Evolutionary conservation across 108 stramenopile genomes (phyloP).

Genomic region (Nitzschia sp.): DNA sequence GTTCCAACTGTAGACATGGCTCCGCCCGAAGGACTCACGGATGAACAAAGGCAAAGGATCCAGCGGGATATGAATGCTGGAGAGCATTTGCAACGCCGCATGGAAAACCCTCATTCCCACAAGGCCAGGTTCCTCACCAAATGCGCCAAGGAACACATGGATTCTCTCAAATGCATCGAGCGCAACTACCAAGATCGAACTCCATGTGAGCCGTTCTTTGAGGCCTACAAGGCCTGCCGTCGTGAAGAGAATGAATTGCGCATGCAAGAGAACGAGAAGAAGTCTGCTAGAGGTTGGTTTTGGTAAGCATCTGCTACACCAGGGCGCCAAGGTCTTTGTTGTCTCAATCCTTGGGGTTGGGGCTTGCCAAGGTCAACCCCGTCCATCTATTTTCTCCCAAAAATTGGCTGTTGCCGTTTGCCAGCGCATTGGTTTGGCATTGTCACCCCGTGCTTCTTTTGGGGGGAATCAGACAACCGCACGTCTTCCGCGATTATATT

Average conservation of each 20-base stretch:
- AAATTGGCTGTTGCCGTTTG: no score
- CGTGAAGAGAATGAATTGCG: slow-evolving; percentile 69
- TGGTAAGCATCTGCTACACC: slow-evolving; percentile 5
- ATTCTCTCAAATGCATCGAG: slow-evolving; percentile 70
- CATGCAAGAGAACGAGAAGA: slow-evolving; percentile 20
- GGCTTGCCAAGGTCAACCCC: no score
- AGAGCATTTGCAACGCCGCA: slow-evolving; percentile 20
- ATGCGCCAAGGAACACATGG: slow-evolving; percentile 62
- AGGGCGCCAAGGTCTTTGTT: neutral
- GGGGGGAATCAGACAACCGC: no score
- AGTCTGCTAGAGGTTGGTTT: slow-evolving; percentile 20
- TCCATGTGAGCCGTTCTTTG: slow-evolving; percentile 68
- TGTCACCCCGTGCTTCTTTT: no score
- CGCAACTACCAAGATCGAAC: slow-evolving; percentile 70
- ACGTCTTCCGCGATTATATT: no score
- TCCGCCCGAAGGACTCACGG: neutral
- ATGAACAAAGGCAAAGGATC: slow-evolving; percentile 30
- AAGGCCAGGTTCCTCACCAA: slow-evolving; percentile 59
- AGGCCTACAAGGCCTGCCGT: slow-evolving; percentile 75
- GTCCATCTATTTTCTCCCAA: no score
- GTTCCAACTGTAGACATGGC: no score
- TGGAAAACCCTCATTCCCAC: slow-evolving; percentile 8
- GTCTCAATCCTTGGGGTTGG: no score
- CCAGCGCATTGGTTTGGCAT: no score
- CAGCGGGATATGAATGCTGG: slow-evolving; percentile 32